phyloP scores from a whole-genome alignment of 1,284 basidiomycete genomes.

The Flammula alnicola region DNA sequence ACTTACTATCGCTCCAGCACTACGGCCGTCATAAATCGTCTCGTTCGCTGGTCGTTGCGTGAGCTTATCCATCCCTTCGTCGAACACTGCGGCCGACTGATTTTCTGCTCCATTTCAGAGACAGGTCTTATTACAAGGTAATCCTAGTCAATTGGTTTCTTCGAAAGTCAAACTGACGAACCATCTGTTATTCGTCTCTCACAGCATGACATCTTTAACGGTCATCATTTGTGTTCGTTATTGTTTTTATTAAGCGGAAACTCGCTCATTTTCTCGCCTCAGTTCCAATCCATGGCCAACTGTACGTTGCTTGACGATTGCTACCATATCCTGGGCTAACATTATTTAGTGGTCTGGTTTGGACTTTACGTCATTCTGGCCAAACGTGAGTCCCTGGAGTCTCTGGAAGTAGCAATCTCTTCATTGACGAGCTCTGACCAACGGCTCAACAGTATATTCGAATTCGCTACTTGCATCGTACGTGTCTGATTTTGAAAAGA shows the following conservation, averaged over 20 bases:
- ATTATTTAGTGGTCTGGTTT: slow-evolving; percentile 21
- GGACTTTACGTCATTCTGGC: slow-evolving; percentile 22
- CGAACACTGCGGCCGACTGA: neutral
- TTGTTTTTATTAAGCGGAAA: neutral
- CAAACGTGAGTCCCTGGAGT: slow-evolving; percentile 9
- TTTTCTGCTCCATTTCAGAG: slow-evolving; percentile 3
- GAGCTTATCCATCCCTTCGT: neutral
- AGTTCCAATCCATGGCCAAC: slow-evolving; percentile 23
- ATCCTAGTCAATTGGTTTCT: neutral
- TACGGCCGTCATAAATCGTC: slow-evolving; percentile 18
- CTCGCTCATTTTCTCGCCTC: neutral
- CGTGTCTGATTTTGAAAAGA: neutral
- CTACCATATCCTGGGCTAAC: neutral
- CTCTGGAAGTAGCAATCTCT: neutral
- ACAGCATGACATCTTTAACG: slow-evolving; percentile 18
- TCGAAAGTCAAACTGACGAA: neutral
- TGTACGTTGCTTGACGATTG: neutral
- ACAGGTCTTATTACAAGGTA: slow-evolving; percentile 21
- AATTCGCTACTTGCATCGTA: slow-evolving; percentile 21
- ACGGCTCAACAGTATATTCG: slow-evolving; percentile 15
- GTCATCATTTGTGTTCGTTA: slow-evolving; percentile 21
- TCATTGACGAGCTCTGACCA: neutral
- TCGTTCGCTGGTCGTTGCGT: slow-evolving; percentile 20
- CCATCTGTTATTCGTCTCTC: neutral
- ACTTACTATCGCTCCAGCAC: slow-evolving; percentile 8